phyloP scores from a whole-genome alignment of 768 basidiomycete genomes.

The Auricularia sp. region DNA sequence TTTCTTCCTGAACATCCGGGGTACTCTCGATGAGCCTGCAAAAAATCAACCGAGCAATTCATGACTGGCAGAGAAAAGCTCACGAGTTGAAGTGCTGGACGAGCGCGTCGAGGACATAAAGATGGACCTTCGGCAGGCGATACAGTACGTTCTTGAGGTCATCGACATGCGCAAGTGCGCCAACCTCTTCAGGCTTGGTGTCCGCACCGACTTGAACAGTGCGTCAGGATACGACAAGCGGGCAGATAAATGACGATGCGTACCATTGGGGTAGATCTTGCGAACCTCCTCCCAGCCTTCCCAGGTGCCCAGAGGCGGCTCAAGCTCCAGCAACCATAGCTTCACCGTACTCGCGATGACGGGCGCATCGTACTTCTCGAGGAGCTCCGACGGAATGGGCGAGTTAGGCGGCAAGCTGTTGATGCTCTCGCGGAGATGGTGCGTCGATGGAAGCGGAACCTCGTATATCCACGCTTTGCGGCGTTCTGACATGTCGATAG shows the following conservation, averaged over 20 bases:
- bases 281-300: conserved; percentile 90
- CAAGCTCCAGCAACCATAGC: conserved; percentile 85
- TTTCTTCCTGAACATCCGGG: conserved; percentile 47
- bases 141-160: conserved; percentile 54
- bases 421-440: conserved; percentile 76
- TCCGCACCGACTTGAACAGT: conserved; percentile 40
- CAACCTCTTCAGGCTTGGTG: conserved; percentile 39
- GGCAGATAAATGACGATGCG: conserved; percentile 10
- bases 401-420: conserved; percentile 57
- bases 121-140: conserved; percentile 65
- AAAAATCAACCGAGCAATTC: conserved; percentile 4
- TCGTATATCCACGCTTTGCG: conserved; percentile 95
- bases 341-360: conserved; percentile 79
- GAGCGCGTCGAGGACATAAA: conserved; percentile 70
- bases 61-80: conserved; percentile 18
- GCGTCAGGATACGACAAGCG: background rate
- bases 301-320: conserved; percentile 75
- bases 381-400: conserved; percentile 42
- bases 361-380: conserved; percentile 72
- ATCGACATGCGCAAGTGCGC: conserved; percentile 51
- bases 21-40: conserved; percentile 62
- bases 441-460: conserved; percentile 63
- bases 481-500: conserved; percentile 40
- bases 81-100: conserved; percentile 68
- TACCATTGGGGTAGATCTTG: conserved; percentile 68